Conservation (phyloP, 768 basidiomycete species). For the Suillus alpinus region DNA sequence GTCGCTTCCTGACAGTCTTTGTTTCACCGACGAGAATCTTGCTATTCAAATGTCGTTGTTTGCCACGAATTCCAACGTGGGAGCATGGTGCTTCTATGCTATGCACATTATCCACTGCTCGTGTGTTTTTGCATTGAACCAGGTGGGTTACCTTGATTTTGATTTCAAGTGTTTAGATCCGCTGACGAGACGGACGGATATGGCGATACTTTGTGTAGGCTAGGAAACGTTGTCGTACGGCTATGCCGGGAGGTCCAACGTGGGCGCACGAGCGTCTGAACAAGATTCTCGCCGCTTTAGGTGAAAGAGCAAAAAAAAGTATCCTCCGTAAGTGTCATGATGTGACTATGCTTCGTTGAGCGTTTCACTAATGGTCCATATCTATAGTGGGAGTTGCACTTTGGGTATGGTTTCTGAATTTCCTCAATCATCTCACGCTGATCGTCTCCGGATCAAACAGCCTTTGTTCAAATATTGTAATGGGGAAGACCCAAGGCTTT, state of each 20-base stretch:
- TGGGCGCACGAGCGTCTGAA: constrained; percentile 41
- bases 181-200: neutral
- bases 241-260: constrained; percentile 18
- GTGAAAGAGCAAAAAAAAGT: constrained; percentile 40
- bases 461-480: constrained; percentile 64
- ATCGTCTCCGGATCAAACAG: constrained; percentile 34
- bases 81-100: constrained; percentile 78
- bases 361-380: constrained; percentile 13
- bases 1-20: constrained; percentile 68
- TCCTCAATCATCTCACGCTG: constrained; percentile 30
- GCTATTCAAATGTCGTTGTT: constrained; percentile 72
- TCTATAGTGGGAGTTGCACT: constrained; percentile 58
- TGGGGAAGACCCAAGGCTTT: constrained; percentile 51
- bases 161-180: neutral
- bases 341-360: constrained; percentile 35
- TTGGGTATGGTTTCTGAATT: constrained; percentile 46
- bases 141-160: constrained; percentile 42
- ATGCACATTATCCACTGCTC: constrained; percentile 76
- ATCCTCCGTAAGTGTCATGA: constrained; percentile 39
- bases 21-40: constrained; percentile 67
- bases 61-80: constrained; percentile 73
- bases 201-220: constrained; percentile 15
- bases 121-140: constrained; percentile 58
- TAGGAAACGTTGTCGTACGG: constrained; percentile 31
- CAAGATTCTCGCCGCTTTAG: constrained; percentile 38